Percentiles rank a stretch among this genome's conserved stretches.
Evolutionary conservation across 2,329 filamentous ascomycete species (phyloP).

Genomic region (Pseudopithomyces maydicus): DNA sequence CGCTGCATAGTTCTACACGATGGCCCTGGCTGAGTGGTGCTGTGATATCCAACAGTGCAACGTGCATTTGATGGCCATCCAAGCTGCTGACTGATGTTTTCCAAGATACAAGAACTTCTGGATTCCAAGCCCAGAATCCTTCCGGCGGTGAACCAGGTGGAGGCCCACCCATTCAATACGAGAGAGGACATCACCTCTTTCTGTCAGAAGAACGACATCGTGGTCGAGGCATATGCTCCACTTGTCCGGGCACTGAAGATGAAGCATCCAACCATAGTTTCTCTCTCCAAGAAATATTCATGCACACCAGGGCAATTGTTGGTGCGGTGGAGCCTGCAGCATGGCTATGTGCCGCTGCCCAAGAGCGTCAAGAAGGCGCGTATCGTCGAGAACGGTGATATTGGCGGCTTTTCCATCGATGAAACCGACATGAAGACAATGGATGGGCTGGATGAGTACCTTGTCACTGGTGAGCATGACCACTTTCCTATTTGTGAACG

Average conservation of each 20-base stretch:
- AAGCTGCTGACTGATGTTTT: conserved; percentile 1
- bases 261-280: conserved; percentile 66
- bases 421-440: conserved; percentile 66
- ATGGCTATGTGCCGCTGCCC: conserved; percentile 73
- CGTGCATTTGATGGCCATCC: conserved; percentile 7
- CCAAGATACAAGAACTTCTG: conserved; percentile 72
- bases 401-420: conserved; percentile 65
- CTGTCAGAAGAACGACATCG: conserved; percentile 69
- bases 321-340: conserved; percentile 78
- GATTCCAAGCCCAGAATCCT: conserved; percentile 63
- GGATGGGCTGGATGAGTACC: conserved; percentile 71
- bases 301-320: conserved; percentile 76
- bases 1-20: not conserved
- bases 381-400: conserved; percentile 67
- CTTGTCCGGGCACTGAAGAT: conserved; percentile 74
- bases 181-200: conserved; percentile 68
- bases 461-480: conserved; percentile 62
- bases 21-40: not conserved
- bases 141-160: conserved; percentile 77
- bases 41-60: not conserved
- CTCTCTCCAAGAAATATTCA: conserved; percentile 68
- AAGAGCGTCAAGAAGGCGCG: conserved; percentile 70
- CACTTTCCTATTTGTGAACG: not conserved
- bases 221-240: conserved; percentile 80
- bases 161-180: conserved; percentile 83